Evolutionary conservation across 257 asterid species (phyloP), one percentile per base, ranked within the genome.

Genomic region (Solanum rostratum): DNA sequence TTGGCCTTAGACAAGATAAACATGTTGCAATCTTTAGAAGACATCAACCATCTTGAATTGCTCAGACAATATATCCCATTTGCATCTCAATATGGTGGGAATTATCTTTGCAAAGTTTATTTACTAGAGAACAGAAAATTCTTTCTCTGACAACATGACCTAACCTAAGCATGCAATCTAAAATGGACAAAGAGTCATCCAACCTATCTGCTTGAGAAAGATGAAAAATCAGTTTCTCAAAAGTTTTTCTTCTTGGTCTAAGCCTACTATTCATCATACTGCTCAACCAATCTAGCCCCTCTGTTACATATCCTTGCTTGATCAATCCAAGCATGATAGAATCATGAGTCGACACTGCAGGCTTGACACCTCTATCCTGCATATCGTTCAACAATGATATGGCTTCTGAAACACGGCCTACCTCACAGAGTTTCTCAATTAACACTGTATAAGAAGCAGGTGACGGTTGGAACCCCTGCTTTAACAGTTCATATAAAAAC

Each of bases 381-480:
- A 92, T 91, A 70, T 93, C 95, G 14, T 73, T 83, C 94, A 91
- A 93, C 84, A 94, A 82, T 43, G 74, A 89, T 84, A 84, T 89
- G 3, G 91, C 95, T 86, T 94, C 94, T 50, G 85, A 86, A 85
- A 90, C 90, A 46, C 71, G 86, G n/a, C 95, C 93, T 6, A 29
- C 78, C 33, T 89, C 87, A 84, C 93, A 91, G 33, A 94, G 91
- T 82, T 83, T 87, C 57, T 84, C 84, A 13, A 91, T 90, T 85
- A 92, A 79, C 20, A 85, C 69, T 43, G 85, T 86, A 82, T 88
- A 89, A 2, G 96, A 85, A 84, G 93, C 84, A 54, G 81, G 80
- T 24, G 90, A 71, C 66, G 95, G 95, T 82, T 87, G 84, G 83
- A 92, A 87, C 43, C 91, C 94, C 62, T 86, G 86, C 83, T 87